Evolutionary conservation across 805 yeast genomes (phyloP).

Genomic region (Spathaspora passalidarum): DNA sequence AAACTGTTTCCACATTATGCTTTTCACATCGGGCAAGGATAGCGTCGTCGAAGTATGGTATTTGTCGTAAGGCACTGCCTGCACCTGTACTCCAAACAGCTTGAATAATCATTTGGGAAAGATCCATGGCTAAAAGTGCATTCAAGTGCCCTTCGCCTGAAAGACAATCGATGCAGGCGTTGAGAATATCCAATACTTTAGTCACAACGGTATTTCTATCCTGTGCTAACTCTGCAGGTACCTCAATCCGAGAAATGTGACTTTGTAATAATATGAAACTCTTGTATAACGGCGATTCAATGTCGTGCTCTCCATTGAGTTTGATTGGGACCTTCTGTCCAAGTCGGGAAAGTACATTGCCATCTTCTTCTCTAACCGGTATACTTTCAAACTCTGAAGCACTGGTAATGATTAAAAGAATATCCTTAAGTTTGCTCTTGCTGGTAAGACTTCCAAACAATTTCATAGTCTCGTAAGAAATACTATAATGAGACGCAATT

Average conservation of each 20-base stretch:
- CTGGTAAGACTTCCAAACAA: slow-evolving; percentile 52
- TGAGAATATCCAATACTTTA: slow-evolving; percentile 48
- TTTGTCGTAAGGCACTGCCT: slow-evolving; percentile 56
- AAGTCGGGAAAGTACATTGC: slow-evolving; percentile 42
- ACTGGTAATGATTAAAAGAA: slow-evolving; percentile 62
- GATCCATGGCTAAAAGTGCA: slow-evolving; percentile 80
- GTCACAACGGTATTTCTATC: slow-evolving; percentile 58
- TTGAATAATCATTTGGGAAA: slow-evolving; percentile 84
- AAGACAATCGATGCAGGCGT: slow-evolving; percentile 70
- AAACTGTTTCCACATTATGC: slow-evolving; percentile 63
- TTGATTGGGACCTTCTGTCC: slow-evolving; percentile 66
- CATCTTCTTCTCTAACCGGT: slow-evolving; percentile 64
- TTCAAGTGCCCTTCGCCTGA: slow-evolving; percentile 78
- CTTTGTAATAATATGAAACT: slow-evolving; percentile 78
- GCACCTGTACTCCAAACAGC: slow-evolving; percentile 76
- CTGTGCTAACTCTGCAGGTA: slow-evolving; percentile 55
- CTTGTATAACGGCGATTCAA: slow-evolving; percentile 59
- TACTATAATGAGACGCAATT: slow-evolving; percentile 70
- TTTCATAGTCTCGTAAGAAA: slow-evolving; percentile 66
- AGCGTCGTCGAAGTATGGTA: slow-evolving; percentile 61
- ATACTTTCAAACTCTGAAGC: slow-evolving; percentile 70
- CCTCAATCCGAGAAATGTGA: slow-evolving; percentile 62
- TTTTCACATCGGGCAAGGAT: slow-evolving; percentile 54
- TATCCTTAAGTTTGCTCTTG: slow-evolving; percentile 55
- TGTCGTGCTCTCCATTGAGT: slow-evolving; percentile 29